phyloP scores from a whole-genome alignment of 768 basidiomycete genomes.

The Tubosaeta brunneosetosa region DNA sequence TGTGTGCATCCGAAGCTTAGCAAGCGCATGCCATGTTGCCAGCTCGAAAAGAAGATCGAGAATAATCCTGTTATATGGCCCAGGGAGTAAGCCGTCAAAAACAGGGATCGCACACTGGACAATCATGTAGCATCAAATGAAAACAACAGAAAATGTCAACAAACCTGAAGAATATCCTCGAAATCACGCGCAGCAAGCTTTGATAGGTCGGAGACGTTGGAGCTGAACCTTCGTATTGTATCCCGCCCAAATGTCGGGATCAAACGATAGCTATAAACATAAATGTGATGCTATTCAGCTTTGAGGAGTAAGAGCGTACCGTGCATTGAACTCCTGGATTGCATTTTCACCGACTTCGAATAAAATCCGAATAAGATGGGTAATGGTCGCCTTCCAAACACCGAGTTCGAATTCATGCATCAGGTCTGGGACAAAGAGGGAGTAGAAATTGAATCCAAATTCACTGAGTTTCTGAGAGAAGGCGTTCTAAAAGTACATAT shows the following conservation, averaged over 20 bases:
- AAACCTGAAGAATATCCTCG: conserved; percentile 23
- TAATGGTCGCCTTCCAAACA: conserved; percentile 23
- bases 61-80: conserved; percentile 7
- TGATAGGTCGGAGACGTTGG: no score
- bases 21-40: no score
- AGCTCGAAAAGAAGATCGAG: no score
- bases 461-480: conserved; percentile 22
- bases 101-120: conserved; percentile 32
- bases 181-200: no score
- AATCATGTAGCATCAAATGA: not conserved
- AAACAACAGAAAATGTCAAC: not conserved
- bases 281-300: not conserved
- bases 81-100: conserved; percentile 28
- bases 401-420: conserved; percentile 36
- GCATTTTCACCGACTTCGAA: not conserved
- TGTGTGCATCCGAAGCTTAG: no score
- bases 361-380: conserved; percentile 2
- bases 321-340: conserved; percentile 20
- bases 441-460: conserved; percentile 24
- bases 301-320: conserved; percentile 10
- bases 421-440: conserved; percentile 27
- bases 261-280: not conserved
- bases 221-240: no score
- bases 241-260: no score
- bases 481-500: conserved; percentile 24